Conservation (phyloP, 306 rosid genomes). For the Trichosanthes truncata region DNA sequence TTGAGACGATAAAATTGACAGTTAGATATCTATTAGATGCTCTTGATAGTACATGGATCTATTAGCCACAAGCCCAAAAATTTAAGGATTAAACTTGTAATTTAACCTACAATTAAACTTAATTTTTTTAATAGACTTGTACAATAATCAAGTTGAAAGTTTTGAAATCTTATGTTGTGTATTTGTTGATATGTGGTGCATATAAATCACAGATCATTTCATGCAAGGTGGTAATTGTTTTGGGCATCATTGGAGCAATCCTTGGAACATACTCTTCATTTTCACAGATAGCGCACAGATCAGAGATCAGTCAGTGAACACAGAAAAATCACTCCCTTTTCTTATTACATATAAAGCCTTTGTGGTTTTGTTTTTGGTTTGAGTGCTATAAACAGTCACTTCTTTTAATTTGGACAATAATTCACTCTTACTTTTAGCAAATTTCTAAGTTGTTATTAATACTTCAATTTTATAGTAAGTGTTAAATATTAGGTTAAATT, state of each 20-base stretch:
- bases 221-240: conserved; percentile 23
- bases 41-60: background rate
- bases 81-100: background rate
- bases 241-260: conserved; percentile 35
- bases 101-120: background rate
- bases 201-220: conserved; percentile 24
- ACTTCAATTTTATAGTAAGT: no score
- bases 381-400: no score
- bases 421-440: no score
- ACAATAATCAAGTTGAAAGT: background rate
- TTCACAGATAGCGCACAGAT: conserved; percentile 22
- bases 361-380: no score
- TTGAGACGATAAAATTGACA: no score
- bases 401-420: no score
- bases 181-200: background rate
- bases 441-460: no score
- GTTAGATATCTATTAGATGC: no score
- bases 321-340: background rate
- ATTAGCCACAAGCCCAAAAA: background rate
- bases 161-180: background rate
- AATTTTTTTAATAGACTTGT: background rate
- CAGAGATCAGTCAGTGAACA: background rate
- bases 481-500: no score
- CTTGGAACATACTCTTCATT: conserved; percentile 62
- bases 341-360: background rate